These are phyloP conservation scores for Drechslerella stenobrocha DNA, from an alignment of 2,329 filamentous ascomycete species.

Conservation along the genomic window DNA sequence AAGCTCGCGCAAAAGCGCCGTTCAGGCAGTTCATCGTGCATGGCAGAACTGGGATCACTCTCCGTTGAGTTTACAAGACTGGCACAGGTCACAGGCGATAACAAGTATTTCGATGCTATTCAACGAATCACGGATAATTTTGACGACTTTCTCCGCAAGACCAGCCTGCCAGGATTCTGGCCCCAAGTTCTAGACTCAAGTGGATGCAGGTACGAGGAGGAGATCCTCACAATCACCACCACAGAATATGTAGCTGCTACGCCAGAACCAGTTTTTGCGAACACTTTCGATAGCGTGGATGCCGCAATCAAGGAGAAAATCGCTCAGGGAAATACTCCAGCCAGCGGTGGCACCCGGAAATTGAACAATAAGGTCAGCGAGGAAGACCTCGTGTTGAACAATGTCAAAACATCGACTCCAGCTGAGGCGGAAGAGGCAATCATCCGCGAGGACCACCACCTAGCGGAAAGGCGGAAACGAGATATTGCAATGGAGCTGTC, in stretches of 20 bases:
- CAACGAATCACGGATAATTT: slow-evolving; percentile 81
- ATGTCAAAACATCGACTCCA: neutral
- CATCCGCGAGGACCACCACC: neutral
- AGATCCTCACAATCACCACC: slow-evolving; percentile 32
- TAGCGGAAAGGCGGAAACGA: slow-evolving; percentile 6
- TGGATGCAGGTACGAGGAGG: slow-evolving; percentile 69
- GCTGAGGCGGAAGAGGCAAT: neutral
- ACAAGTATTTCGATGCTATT: slow-evolving; percentile 87
- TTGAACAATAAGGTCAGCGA: slow-evolving; percentile 24
- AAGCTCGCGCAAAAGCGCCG: slow-evolving; percentile 49
- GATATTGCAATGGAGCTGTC: neutral
- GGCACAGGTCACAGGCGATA: slow-evolving; percentile 77
- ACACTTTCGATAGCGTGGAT: slow-evolving; percentile 33
- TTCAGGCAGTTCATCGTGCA: slow-evolving; percentile 56
- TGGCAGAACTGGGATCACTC: slow-evolving; percentile 75
- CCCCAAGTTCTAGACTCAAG: slow-evolving; percentile 76
- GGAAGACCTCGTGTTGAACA: slow-evolving; percentile 20
- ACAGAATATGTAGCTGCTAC: slow-evolving; percentile 49
- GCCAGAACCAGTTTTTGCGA: slow-evolving; percentile 53
- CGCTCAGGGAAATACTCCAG: neutral
- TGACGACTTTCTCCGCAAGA: slow-evolving; percentile 72
- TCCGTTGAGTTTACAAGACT: slow-evolving; percentile 87
- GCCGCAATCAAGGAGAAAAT: slow-evolving; percentile 6
- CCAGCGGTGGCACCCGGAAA: neutral
- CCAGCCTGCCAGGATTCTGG: slow-evolving; percentile 76